A percentile compares a stretch with the other conserved stretches of the same genome.
phyloP scores from a whole-genome alignment of 108 stramenopile genomes.

The Pseudonitzschia pungens region DNA sequence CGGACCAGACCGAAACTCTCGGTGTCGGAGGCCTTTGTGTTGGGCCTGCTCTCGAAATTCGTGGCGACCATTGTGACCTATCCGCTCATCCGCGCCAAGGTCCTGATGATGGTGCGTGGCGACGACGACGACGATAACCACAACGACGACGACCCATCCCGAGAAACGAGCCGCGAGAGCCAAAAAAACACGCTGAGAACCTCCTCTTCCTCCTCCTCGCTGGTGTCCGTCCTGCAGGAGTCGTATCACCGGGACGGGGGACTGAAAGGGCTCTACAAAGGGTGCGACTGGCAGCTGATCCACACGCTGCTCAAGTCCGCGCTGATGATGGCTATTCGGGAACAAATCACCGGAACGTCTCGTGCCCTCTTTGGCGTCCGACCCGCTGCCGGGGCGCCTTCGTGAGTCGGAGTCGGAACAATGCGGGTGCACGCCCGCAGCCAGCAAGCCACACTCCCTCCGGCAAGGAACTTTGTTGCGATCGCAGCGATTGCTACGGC shows the following conservation, averaged over 20 bases:
- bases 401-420: no score
- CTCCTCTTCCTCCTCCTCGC: conserved; percentile 2
- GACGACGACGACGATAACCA: not conserved
- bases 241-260: conserved; percentile 50
- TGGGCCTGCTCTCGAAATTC: conserved; percentile 81
- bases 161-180: not conserved
- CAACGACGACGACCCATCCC: not conserved
- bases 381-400: not conserved
- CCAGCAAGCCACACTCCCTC: no score
- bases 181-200: not conserved
- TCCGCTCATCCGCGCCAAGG: conserved; percentile 92
- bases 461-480: no score
- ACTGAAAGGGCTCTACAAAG: conserved; percentile 65
- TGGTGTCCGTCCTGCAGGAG: conserved; percentile 31
- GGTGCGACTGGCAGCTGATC: conserved; percentile 72
- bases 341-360: conserved; percentile 52
- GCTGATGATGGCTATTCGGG: conserved; percentile 79
- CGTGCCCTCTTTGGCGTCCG: conserved; percentile 2
- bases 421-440: no score
- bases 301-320: conserved; percentile 85
- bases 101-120: conserved; percentile 77
- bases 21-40: conserved; percentile 72
- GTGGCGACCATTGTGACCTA: conserved; percentile 91
- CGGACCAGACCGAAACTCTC: conserved; percentile 27
- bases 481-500: no score